Percentiles rank a stretch among this genome's conserved stretches.
Evolutionary conservation across 805 yeast species (phyloP).

Genomic region (Candida nanaspora): DNA sequence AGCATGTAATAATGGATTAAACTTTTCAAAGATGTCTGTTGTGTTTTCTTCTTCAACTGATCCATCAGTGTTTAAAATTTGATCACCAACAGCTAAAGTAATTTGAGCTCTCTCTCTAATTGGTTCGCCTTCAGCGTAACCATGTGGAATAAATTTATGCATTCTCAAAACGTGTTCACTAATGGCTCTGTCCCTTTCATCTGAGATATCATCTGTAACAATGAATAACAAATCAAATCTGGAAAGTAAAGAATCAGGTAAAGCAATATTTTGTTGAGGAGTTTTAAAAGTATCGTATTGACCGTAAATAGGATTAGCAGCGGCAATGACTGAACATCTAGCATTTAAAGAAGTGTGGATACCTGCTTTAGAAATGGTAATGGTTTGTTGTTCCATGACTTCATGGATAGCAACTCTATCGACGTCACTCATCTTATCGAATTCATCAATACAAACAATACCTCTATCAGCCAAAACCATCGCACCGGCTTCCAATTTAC

Average conservation of each 20-base stretch:
- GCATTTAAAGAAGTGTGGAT: slow-evolving; percentile 95
- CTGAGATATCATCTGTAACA: slow-evolving; percentile 91
- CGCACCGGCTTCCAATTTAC: slow-evolving; percentile 97
- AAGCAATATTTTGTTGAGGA: slow-evolving; percentile 93
- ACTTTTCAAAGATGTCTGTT: slow-evolving; percentile 75
- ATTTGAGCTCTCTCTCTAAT: slow-evolving; percentile 69
- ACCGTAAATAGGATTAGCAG: slow-evolving; percentile 96
- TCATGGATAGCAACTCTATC: slow-evolving; percentile 98
- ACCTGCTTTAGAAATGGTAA: slow-evolving; percentile 96
- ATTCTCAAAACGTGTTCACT: slow-evolving; percentile 93
- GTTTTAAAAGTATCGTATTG: slow-evolving; percentile 94
- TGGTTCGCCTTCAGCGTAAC: slow-evolving; percentile 89
- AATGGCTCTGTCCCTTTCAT: slow-evolving; percentile 73
- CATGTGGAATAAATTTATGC: slow-evolving; percentile 85
- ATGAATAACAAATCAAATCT: slow-evolving; percentile 95
- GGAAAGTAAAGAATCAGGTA: slow-evolving; percentile 92
- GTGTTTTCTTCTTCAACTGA: slow-evolving; percentile 37
- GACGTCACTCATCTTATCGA: slow-evolving; percentile 94
- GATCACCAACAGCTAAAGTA: slow-evolving; percentile 76
- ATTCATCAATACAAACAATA: slow-evolving; percentile 96
- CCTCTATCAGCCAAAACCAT: slow-evolving; percentile 98
- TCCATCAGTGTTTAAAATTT: slow-evolving; percentile 36
- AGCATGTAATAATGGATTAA: slow-evolving; percentile 73
- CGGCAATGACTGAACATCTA: slow-evolving; percentile 93
- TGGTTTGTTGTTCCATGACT: slow-evolving; percentile 99